Evolutionary conservation across 805 yeast species (phyloP), one percentile per base, ranked within the genome.

Genomic region (Starmerella stellata): DNA sequence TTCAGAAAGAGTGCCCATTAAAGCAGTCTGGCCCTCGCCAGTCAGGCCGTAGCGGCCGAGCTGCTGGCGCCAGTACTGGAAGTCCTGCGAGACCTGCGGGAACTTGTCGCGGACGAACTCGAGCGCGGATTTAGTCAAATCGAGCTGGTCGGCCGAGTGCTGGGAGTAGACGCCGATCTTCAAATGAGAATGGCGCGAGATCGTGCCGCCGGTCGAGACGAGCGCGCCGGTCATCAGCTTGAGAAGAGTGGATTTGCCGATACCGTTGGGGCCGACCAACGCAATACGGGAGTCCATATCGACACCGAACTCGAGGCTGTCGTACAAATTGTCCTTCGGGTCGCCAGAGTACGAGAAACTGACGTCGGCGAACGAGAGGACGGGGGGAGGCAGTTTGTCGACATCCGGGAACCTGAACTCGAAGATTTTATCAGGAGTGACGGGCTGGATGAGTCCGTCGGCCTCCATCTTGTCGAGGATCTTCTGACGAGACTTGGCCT

Each of bases 391-490:
- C 53, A 90, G 72, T 69, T 90, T 83, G 61, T 87, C 96, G 45
- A 85, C 93, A 30, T 76, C 83, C 38, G 95, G 82, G 72, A 90
- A 90, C 55, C 78, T 71, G 74, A 90, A 90, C 2, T 90, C 73
- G 62, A 90, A 90, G 21, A 85, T 94, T 65, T 74, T 82, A 62
- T 90, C 98, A 38, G 79, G 78, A 41, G 72, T 83, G 52, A 90
- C 98, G 39, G 93, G 77, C 65, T 80, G 80, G 56, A 90, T 79
- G 17, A 63, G 51, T 57, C 98, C 98, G 60, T 90, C 98, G 52
- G 98, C 96, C 68, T 90, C 98, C 98, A 90, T 90, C 77, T 90
- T 90, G 66, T 90, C 98, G 62, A 90, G 70, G 59, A 90, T 90
- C 77, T 90, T 90, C 72, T 90, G 98, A 68, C 96, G 81, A 25